Conservation (phyloP, 768 basidiomycete genomes). For the Boletellus sp. region DNA sequence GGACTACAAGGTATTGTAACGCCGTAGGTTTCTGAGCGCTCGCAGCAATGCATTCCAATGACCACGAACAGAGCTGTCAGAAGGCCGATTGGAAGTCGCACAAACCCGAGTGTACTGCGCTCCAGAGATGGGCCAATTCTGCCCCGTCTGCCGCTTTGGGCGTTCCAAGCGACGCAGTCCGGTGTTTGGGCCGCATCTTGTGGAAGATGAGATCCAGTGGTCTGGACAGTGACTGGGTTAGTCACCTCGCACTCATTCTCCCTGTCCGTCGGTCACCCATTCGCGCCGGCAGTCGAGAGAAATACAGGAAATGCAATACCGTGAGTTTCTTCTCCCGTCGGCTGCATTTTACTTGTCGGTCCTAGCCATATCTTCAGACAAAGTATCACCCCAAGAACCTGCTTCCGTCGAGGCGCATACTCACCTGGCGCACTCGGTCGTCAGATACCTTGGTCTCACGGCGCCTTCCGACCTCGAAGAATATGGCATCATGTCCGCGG, state of each 20-base stretch:
- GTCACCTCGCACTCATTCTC: constrained; percentile 16
- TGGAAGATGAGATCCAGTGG: constrained; percentile 62
- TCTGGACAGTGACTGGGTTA: constrained; percentile 53
- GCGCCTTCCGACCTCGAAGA: constrained; percentile 56
- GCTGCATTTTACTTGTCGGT: background rate
- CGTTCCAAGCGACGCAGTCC: constrained; percentile 72
- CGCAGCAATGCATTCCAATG: background rate
- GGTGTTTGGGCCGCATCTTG: constrained; percentile 73
- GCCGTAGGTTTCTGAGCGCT: constrained; percentile 40
- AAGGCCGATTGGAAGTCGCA: constrained; percentile 70
- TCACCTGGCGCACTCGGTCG: constrained; percentile 69
- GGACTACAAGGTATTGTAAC: constrained; percentile 71
- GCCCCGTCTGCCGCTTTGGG: constrained; percentile 46
- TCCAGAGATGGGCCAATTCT: constrained; percentile 53
- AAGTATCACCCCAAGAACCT: constrained; percentile 45
- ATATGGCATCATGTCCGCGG: constrained; percentile 53
- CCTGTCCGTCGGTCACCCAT: background rate
- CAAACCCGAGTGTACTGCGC: constrained; percentile 71
- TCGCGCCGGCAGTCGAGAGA: constrained; percentile 47
- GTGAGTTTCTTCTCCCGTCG: constrained; percentile 40
- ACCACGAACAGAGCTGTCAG: constrained; percentile 55
- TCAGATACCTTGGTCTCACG: constrained; percentile 61
- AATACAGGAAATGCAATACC: constrained; percentile 70
- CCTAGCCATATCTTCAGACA: constrained; percentile 41
- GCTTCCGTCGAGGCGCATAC: constrained; percentile 54